A percentile compares a stretch with the other conserved stretches of the same genome.
Evolutionary conservation across 2,329 filamentous ascomycete genomes (phyloP).

Genomic region (Sphaerulina populicola): DNA sequence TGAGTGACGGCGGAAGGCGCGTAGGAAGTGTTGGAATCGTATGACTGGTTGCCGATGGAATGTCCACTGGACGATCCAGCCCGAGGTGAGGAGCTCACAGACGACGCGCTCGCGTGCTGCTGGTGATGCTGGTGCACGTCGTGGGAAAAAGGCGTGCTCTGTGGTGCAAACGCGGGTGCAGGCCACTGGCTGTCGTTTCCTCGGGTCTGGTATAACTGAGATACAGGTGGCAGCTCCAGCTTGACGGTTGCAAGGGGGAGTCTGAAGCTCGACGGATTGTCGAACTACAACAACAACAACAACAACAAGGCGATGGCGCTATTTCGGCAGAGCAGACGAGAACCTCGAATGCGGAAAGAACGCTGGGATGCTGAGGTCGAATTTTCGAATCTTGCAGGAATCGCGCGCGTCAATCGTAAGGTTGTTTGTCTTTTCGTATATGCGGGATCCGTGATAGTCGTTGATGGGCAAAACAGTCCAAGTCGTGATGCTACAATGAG

Average conservation of each 20-base stretch:
- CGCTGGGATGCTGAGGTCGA: background rate
- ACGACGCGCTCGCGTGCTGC: slow-evolving; percentile 55
- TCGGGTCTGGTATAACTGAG: slow-evolving; percentile 66
- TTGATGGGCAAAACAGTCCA: slow-evolving; percentile 12
- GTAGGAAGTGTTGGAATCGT: slow-evolving; percentile 49
- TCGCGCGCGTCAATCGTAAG: slow-evolving; percentile 7
- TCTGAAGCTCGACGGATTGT: slow-evolving; percentile 15
- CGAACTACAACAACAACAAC: slow-evolving; percentile 11
- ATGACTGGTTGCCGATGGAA: slow-evolving; percentile 38
- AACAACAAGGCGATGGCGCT: background rate
- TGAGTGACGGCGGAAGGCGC: slow-evolving; percentile 46
- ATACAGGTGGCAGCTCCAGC: slow-evolving; percentile 87
- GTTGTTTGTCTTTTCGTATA: background rate
- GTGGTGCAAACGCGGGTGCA: slow-evolving; percentile 56
- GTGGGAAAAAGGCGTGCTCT: slow-evolving; percentile 48
- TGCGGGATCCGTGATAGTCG: slow-evolving; percentile 15
- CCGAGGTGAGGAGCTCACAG: slow-evolving; percentile 66
- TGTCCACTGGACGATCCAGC: slow-evolving; percentile 62
- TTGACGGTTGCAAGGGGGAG: slow-evolving; percentile 55
- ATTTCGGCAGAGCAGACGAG: background rate
- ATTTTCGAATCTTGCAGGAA: background rate
- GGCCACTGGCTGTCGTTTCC: slow-evolving; percentile 64
- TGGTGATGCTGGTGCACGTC: slow-evolving; percentile 41
- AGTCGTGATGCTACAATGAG: slow-evolving; percentile 21
- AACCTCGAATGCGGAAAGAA: background rate